Conservation (phyloP, 1,284 basidiomycete genomes). For the Tetrapyrgos nigripes region DNA sequence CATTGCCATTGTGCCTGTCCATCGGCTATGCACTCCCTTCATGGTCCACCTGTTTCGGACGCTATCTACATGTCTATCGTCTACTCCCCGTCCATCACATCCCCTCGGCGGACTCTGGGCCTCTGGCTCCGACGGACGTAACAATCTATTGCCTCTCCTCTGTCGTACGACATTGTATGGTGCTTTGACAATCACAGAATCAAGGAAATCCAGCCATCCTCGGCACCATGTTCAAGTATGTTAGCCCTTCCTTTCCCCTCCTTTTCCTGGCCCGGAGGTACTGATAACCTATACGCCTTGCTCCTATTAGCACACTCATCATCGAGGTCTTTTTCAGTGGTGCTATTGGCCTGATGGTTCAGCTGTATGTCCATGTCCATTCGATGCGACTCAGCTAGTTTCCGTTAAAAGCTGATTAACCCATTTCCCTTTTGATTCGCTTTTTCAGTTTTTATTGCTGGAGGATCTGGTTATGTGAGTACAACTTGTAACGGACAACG, state of each 20-base stretch:
- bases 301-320: conserved; percentile 11
- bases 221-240: conserved; percentile 3
- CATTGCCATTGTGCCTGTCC: no score
- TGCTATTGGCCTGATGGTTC: conserved; percentile 13
- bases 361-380: conserved; percentile 9
- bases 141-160: no score
- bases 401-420: no score
- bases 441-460: conserved; percentile 16
- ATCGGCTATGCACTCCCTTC: no score
- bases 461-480: conserved; percentile 12
- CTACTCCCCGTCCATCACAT: no score
- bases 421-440: background rate
- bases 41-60: no score
- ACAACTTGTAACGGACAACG: background rate
- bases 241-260: background rate
- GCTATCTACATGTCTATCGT: no score
- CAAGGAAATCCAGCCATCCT: conserved; percentile 6
- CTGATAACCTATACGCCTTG: background rate
- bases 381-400: no score
- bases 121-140: no score
- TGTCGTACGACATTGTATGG: no score
- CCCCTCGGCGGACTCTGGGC: no score
- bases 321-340: conserved; percentile 16
- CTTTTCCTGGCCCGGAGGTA: background rate
- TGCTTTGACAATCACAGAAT: conserved; percentile 9